phyloP scores from a whole-genome alignment of 2,329 filamentous ascomycete species.

The Drechmeria coniospora region DNA sequence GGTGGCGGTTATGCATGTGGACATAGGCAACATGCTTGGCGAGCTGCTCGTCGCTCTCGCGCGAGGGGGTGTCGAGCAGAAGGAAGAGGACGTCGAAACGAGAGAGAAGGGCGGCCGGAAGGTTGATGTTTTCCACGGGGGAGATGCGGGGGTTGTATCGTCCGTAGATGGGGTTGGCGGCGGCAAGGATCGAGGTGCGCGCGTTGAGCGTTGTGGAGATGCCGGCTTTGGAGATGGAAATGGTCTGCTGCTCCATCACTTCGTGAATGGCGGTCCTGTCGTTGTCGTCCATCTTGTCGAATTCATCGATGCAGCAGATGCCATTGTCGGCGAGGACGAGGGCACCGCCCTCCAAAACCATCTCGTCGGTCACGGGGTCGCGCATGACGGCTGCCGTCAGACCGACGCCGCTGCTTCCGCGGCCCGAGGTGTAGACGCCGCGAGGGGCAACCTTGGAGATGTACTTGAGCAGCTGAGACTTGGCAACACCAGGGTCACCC shows the following conservation, averaged over 20 bases:
- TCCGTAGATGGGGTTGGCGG: constrained; percentile 92
- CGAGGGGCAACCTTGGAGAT: constrained; percentile 96
- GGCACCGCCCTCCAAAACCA: constrained; percentile 69
- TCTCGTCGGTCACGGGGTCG: constrained; percentile 69
- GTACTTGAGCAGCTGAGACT: constrained; percentile 95
- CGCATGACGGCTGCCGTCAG: constrained; percentile 73
- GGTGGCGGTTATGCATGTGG: constrained; percentile 92
- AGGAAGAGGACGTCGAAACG: constrained; percentile 96
- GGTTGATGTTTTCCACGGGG: constrained; percentile 96
- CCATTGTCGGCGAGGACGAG: constrained; percentile 70
- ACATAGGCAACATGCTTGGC: constrained; percentile 92
- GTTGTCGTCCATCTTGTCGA: constrained; percentile 80
- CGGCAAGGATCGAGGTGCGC: constrained; percentile 86
- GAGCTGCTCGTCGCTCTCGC: constrained; percentile 81
- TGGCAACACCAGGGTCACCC: constrained; percentile 98
- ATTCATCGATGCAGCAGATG: constrained; percentile 77
- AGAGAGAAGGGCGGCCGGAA: constrained; percentile 89
- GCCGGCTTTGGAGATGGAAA: constrained; percentile 65
- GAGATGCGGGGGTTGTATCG: constrained; percentile 96
- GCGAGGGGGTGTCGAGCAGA: constrained; percentile 83
- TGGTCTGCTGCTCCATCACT: constrained; percentile 81
- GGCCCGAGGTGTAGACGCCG: constrained; percentile 70
- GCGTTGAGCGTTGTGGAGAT: constrained; percentile 75
- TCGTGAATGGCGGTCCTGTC: constrained; percentile 74
- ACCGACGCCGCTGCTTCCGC: constrained; percentile 69